A percentile compares a stretch with the other conserved stretches of the same genome.
phyloP scores from a whole-genome alignment of 768 basidiomycete species.

The Naganishia randhawae region DNA sequence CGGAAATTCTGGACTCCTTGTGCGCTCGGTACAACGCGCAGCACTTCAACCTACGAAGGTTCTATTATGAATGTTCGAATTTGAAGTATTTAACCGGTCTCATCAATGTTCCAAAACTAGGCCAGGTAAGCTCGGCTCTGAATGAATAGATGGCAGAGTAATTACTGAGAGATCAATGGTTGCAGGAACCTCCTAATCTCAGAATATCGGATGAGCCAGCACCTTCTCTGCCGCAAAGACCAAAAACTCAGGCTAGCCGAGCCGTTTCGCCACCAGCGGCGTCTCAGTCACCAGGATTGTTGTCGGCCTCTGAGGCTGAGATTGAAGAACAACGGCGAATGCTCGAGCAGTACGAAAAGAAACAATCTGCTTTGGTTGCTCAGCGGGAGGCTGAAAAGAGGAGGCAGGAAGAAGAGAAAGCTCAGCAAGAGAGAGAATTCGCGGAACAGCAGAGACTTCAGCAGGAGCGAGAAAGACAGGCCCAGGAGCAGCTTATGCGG shows the following conservation, averaged over 20 bases:
- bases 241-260: constrained; percentile 54
- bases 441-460: constrained; percentile 83
- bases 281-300: constrained; percentile 61
- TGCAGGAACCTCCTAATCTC: constrained; percentile 91
- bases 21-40: constrained; percentile 82
- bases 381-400: constrained; percentile 79
- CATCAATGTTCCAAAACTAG: constrained; percentile 96
- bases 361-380: constrained; percentile 79
- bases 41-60: constrained; percentile 88
- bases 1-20: constrained; percentile 83
- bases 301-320: constrained; percentile 59
- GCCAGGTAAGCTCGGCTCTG: constrained; percentile 59
- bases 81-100: constrained; percentile 94
- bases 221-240: constrained; percentile 82
- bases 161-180: constrained; percentile 26
- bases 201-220: constrained; percentile 66
- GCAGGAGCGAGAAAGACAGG: constrained; percentile 77
- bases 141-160: neutral
- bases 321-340: constrained; percentile 88
- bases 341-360: constrained; percentile 93
- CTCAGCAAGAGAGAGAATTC: constrained; percentile 78
- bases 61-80: constrained; percentile 99
- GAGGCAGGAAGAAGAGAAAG: constrained; percentile 69
- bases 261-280: constrained; percentile 19
- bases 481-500: constrained; percentile 72